A percentile compares a stretch with the other conserved stretches of the same genome.
These are phyloP conservation scores for Pseudodiploospora longispora DNA, from an alignment of 2,329 filamentous ascomycete genomes.

Conservation along the genomic window DNA sequence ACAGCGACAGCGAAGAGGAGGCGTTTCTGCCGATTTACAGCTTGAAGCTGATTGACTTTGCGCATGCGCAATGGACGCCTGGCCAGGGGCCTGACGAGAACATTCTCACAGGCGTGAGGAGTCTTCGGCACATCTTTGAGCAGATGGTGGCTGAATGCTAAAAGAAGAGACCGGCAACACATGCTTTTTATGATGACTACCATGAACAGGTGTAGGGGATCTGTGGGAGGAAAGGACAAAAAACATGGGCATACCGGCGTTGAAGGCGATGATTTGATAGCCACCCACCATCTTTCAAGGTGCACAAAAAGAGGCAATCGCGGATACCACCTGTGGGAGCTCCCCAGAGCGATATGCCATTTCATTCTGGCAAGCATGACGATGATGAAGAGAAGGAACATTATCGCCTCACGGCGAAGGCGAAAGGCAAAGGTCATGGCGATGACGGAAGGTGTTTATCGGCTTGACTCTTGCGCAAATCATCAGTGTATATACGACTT, in stretches of 20 bases:
- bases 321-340: too few species aligned
- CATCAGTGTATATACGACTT: too few species aligned
- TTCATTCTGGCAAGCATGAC: too few species aligned
- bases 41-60: slow-evolving; percentile 93
- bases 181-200: slow-evolving; percentile 3
- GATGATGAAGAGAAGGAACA: too few species aligned
- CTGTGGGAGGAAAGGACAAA: neutral
- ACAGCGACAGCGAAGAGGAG: slow-evolving; percentile 34
- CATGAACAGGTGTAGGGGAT: neutral
- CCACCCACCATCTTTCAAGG: too few species aligned
- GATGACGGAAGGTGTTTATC: too few species aligned
- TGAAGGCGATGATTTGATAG: too few species aligned
- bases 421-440: too few species aligned
- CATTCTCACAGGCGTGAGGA: slow-evolving; percentile 63
- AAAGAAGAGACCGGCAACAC: neutral
- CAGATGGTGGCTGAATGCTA: slow-evolving; percentile 39
- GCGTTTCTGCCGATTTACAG: slow-evolving; percentile 59
- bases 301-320: too few species aligned
- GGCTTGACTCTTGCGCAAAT: too few species aligned
- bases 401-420: too few species aligned
- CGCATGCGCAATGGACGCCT: slow-evolving; percentile 78
- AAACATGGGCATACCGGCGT: neutral
- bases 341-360: too few species aligned
- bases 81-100: slow-evolving; percentile 85
- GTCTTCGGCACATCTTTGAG: slow-evolving; percentile 61